Evolutionary conservation across 2,329 filamentous ascomycete genomes (phyloP), one percentile per base, ranked within the genome.

Genomic region (Diplodia mutila): DNA sequence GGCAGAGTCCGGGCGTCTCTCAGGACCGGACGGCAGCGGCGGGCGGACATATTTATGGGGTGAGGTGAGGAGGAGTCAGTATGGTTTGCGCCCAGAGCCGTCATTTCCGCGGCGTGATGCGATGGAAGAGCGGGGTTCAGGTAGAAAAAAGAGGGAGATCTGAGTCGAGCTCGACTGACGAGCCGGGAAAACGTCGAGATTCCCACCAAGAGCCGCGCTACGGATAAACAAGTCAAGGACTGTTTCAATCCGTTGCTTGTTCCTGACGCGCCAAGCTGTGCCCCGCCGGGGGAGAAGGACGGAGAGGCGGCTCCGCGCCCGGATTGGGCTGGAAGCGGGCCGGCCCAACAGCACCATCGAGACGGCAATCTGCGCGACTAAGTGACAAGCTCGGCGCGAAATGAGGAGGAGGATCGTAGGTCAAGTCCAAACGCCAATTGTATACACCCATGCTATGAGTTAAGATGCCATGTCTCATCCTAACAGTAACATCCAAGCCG

Each of bases 151-250:
- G 37, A 42, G 18, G 57, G 21, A 42, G 9, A 39, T 27, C 14
- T 48, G 39, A 21, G 57, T 42, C 23, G n/a, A n/a, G n/a, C n/a
- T 32, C 39, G 12, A 23, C 42, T 2, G 42, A 23, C 59, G 25
- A 48, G 57, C 57, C 57, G 57, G 57, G 25, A 48, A 61, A 49
- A 49, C 57, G 21, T 54, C 9, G 23, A 52, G 25, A n/a, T n/a
- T n/a, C 8, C 53, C 59, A 51, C 49, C 27, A 63, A 51, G 59
- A 63, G 59, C 59, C 59, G 59, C 59, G 59, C 57, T 61, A 61
- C 57, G 57, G 57, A 61, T 61, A 32, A 49, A 61, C n/a, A 34
- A 34, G 57, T 46, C 57, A 61, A 48, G 57, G 57, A 61, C 18
- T 39, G 27, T n/a, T 51, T 46, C 59, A 37, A 34, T 63, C 59